These are phyloP conservation scores for Entomortierella parvispora DNA, from an alignment of 192 early-diverging fungal species.

Conservation along the genomic window DNA sequence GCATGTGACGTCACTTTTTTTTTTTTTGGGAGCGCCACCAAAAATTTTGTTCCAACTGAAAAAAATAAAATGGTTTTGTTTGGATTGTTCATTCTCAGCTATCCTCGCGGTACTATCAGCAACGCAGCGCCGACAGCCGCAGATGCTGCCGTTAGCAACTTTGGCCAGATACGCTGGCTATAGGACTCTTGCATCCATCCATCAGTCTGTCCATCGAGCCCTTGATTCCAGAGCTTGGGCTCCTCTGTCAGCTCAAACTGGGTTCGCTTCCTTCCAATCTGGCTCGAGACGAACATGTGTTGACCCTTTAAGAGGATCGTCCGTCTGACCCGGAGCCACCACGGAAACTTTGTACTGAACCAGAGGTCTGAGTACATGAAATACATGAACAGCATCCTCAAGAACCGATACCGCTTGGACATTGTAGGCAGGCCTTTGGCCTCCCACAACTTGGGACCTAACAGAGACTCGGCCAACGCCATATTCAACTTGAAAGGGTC, in stretches of 20 bases:
- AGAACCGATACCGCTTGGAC: not conserved
- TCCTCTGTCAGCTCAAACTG: conserved; percentile 15
- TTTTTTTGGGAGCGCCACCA: too few species aligned
- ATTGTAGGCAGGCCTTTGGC: conserved; percentile 5
- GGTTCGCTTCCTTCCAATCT: conserved; percentile 9
- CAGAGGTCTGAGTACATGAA: conserved; percentile 11
- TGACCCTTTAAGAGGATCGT: not conserved
- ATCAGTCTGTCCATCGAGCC: not conserved
- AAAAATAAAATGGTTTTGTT: too few species aligned
- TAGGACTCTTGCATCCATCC: not conserved
- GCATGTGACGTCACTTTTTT: too few species aligned
- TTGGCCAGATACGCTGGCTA: not conserved
- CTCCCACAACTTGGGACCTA: conserved; percentile 20
- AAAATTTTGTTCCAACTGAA: too few species aligned
- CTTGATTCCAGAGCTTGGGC: not conserved
- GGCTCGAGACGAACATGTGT: not conserved
- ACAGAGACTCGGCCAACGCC: conserved; percentile 15
- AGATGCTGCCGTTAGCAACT: conserved; percentile 2
- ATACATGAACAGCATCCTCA: not conserved
- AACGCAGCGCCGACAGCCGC: conserved; percentile 8
- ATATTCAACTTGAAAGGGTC: conserved; percentile 20
- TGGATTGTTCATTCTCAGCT: too few species aligned
- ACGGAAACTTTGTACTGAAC: conserved; percentile 7
- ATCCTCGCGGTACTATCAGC: not conserved
- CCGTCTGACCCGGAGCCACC: conserved; percentile 13